A percentile compares a stretch with the other conserved stretches of the same genome.
Evolutionary conservation across 108 stramenopile genomes (phyloP).

Genomic region (Nitzschia putrida): DNA sequence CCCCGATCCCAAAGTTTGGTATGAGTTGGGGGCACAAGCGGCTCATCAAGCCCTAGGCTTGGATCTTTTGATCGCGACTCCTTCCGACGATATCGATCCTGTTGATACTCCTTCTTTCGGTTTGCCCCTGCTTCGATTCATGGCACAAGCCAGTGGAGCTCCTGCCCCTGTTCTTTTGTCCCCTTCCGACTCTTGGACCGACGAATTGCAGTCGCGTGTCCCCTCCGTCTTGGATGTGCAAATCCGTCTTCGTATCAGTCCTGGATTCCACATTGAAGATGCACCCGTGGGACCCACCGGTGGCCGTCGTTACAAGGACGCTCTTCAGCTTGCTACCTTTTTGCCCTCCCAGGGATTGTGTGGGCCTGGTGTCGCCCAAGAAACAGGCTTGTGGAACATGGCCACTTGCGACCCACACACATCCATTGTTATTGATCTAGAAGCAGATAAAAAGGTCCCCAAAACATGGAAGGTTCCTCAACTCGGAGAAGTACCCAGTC

Average conservation of each 20-base stretch:
- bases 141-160: slow-evolving; percentile 51
- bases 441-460: background rate
- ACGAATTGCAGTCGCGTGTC: slow-evolving; percentile 14
- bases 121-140: slow-evolving; percentile 34
- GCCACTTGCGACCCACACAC: slow-evolving; percentile 50
- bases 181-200: slow-evolving; percentile 1
- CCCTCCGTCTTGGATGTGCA: slow-evolving; percentile 42
- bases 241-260: slow-evolving; percentile 44
- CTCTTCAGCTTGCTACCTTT: slow-evolving; percentile 32
- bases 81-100: slow-evolving; percentile 14
- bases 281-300: slow-evolving; percentile 22
- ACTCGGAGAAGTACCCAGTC: slow-evolving; percentile 32
- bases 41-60: slow-evolving; percentile 50
- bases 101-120: slow-evolving; percentile 30
- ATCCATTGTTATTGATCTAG: slow-evolving; percentile 43
- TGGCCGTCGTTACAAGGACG: background rate
- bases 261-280: slow-evolving; percentile 46
- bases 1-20: slow-evolving; percentile 29
- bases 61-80: slow-evolving; percentile 43
- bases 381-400: slow-evolving; percentile 38
- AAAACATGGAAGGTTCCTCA: slow-evolving; percentile 23
- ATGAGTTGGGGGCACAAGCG: slow-evolving; percentile 41
- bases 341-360: slow-evolving; percentile 36
- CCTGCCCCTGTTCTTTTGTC: slow-evolving; percentile 50
- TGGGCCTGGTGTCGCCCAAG: slow-evolving; percentile 39